Evolutionary conservation across 1,139 yeast species (phyloP).

Genomic region (Pichia cactophila): DNA sequence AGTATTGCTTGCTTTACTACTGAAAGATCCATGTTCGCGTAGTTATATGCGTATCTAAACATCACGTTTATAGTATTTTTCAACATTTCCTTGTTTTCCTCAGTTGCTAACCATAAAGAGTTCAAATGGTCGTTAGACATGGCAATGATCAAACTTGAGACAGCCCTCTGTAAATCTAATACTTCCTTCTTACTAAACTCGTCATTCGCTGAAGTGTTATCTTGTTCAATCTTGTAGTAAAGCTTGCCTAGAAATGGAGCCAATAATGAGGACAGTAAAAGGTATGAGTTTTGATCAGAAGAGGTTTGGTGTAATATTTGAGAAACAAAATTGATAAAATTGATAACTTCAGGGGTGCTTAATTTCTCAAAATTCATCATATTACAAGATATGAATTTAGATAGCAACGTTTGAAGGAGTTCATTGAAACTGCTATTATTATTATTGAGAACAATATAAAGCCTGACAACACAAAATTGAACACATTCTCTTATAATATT

Average conservation of each 20-base stretch:
- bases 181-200: slow-evolving; percentile 53
- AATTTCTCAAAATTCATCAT: slow-evolving; percentile 56
- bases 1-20: slow-evolving; percentile 65
- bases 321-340: slow-evolving; percentile 78
- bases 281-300: slow-evolving; percentile 53
- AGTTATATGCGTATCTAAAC: slow-evolving; percentile 58
- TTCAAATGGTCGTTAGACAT: slow-evolving; percentile 72
- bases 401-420: slow-evolving; percentile 49
- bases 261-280: slow-evolving; percentile 62
- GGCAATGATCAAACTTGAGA: slow-evolving; percentile 60
- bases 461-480: slow-evolving; percentile 78
- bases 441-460: slow-evolving; percentile 58
- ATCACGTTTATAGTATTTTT: slow-evolving; percentile 59
- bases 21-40: slow-evolving; percentile 25
- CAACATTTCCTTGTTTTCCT: slow-evolving; percentile 54
- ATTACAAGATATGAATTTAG: slow-evolving; percentile 66
- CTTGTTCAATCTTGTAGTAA: slow-evolving; percentile 42
- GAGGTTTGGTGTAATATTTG: slow-evolving; percentile 73
- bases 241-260: slow-evolving; percentile 68
- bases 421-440: slow-evolving; percentile 19
- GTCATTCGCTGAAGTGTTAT: slow-evolving; percentile 29
- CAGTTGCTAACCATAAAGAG: slow-evolving; percentile 58
- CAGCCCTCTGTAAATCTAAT: slow-evolving; percentile 57
- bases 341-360: slow-evolving; percentile 60
- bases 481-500: slow-evolving; percentile 79